Evolutionary conservation across 2,329 filamentous ascomycete species (phyloP).

Genomic region (Talaromyces sp.): DNA sequence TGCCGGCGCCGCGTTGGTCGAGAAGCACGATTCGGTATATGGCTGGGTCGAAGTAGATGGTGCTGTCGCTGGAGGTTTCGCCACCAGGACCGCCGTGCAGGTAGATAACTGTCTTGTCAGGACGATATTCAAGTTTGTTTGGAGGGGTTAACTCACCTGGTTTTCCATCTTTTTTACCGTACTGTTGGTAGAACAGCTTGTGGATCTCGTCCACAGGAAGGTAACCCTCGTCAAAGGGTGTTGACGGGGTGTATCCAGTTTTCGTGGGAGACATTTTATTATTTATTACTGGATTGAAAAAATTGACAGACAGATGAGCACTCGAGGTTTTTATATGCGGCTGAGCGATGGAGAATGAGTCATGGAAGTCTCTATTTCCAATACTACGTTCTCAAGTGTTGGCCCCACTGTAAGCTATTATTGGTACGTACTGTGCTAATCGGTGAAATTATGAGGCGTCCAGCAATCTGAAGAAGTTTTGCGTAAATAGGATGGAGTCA

Average conservation of each 20-base stretch:
- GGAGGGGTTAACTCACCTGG: constrained; percentile 12
- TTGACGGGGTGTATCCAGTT: constrained; percentile 21
- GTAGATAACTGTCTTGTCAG: constrained; percentile 26
- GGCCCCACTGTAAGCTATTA: not conserved
- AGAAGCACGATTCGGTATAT: constrained; percentile 42
- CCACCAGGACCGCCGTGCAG: constrained; percentile 43
- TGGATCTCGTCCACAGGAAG: constrained; percentile 30
- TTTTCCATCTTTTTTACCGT: constrained; percentile 32
- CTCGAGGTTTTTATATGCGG: not conserved
- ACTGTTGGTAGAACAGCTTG: constrained; percentile 33
- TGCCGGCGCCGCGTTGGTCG: constrained; percentile 43
- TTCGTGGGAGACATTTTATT: not conserved
- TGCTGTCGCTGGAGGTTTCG: constrained; percentile 27
- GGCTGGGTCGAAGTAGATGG: constrained; percentile 39
- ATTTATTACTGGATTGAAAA: not conserved
- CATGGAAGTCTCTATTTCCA: not conserved
- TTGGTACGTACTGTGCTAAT: no score
- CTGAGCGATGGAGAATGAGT: not conserved
- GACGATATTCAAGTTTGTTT: not conserved
- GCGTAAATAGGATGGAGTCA: no score
- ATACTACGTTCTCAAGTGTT: not conserved
- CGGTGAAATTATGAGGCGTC: no score
- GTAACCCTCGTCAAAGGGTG: constrained; percentile 28
- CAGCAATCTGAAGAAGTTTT: no score
- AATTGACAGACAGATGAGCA: not conserved